Evolutionary conservation across 2,329 filamentous ascomycete species (phyloP).

Genomic region (Fusarium kyushuense): DNA sequence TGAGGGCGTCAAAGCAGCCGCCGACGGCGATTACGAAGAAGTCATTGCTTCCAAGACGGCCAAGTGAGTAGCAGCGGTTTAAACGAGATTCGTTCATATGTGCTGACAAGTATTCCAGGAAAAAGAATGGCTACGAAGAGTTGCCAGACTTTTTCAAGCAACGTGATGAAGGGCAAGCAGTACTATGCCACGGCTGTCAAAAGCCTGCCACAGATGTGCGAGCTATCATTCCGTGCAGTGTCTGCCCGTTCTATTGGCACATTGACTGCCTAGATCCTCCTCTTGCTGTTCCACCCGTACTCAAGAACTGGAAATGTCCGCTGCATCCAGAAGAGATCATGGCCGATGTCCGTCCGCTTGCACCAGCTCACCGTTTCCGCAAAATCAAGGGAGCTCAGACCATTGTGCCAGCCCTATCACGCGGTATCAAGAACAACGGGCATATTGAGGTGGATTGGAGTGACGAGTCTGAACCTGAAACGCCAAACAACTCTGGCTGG

Average conservation of each 20-base stretch:
- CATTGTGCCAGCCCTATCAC: slow-evolving; percentile 66
- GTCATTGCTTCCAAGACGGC: slow-evolving; percentile 67
- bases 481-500: slow-evolving; percentile 67
- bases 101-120: slow-evolving; percentile 53
- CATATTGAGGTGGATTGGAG: slow-evolving; percentile 75
- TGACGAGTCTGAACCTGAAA: slow-evolving; percentile 70
- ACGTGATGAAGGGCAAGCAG: slow-evolving; percentile 79
- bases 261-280: slow-evolving; percentile 92
- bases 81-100: not conserved
- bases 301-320: slow-evolving; percentile 88
- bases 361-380: slow-evolving; percentile 71
- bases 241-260: slow-evolving; percentile 87
- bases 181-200: slow-evolving; percentile 83
- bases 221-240: slow-evolving; percentile 87
- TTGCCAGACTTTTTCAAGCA: slow-evolving; percentile 75
- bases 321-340: slow-evolving; percentile 85
- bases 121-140: slow-evolving; percentile 69
- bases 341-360: slow-evolving; percentile 67
- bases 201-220: slow-evolving; percentile 69
- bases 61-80: slow-evolving; percentile 65
- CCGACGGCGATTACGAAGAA: slow-evolving; percentile 85
- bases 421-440: slow-evolving; percentile 78
- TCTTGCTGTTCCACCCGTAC: slow-evolving; percentile 79
- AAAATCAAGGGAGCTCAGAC: slow-evolving; percentile 67
- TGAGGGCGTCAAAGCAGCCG: slow-evolving; percentile 80